These are phyloP conservation scores for Populus hybrid DNA, from an alignment of 441 rosid species.

Conservation along the genomic window DNA sequence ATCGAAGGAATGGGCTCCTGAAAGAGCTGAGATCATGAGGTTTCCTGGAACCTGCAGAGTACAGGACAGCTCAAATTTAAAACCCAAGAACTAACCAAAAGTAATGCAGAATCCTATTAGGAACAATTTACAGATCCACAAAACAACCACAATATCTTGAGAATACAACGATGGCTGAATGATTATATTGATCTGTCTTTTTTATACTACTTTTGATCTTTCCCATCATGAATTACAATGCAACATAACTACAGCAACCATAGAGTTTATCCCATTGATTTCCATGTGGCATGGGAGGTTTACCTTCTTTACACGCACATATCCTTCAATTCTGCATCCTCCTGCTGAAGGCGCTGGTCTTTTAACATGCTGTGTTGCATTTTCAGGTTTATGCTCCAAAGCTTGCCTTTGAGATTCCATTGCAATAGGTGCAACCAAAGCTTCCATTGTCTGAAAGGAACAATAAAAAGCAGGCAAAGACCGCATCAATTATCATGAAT, in stretches of 20 bases:
- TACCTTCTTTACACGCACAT: slow-evolving; percentile 98
- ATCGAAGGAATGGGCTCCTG: slow-evolving; percentile 94
- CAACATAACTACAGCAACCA: not conserved
- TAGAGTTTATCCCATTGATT: not conserved
- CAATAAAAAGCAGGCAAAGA: slow-evolving; percentile 16
- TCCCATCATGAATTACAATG: not conserved
- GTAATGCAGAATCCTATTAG: not conserved
- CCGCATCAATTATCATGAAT: not conserved
- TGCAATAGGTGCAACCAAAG: slow-evolving; percentile 63
- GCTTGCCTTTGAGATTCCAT: slow-evolving; percentile 50
- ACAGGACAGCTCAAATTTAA: slow-evolving; percentile 4
- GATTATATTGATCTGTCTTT: not conserved
- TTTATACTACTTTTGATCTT: not conserved
- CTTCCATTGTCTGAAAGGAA: slow-evolving; percentile 68
- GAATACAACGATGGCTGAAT: not conserved
- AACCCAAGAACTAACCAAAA: not conserved
- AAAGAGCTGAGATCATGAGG: slow-evolving; percentile 83
- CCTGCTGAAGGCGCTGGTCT: slow-evolving; percentile 91
- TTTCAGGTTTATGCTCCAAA: slow-evolving; percentile 44
- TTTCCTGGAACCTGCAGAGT: slow-evolving; percentile 88
- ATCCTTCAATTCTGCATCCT: slow-evolving; percentile 98
- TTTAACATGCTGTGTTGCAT: slow-evolving; percentile 36
- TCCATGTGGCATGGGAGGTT: not conserved
- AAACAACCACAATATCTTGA: not conserved
- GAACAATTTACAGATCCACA: not conserved